Base-by-base conservation (phyloP, 2,329 filamentous ascomycete species). In the Fusarium sp. region DNA sequence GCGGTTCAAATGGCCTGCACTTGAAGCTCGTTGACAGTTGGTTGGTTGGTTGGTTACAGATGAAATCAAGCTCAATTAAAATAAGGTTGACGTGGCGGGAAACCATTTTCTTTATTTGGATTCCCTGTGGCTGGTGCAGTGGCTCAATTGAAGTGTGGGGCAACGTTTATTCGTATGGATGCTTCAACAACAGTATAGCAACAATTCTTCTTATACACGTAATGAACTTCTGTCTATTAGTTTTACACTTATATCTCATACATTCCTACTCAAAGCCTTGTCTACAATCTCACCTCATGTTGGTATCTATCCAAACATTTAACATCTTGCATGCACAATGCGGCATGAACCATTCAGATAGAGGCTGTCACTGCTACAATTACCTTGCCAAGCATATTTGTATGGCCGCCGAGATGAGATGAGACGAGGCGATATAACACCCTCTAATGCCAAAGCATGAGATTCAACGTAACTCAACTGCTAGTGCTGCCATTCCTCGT, bases 1-100 rank as follows among this genome's bases (percentile, higher is more conserved):
- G 54, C 46, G 61, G 65, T 78, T 78, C 78, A 79, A 77, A 79
- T 78, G 78, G 56, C 78, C 78, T 71, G 78, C 78, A 79, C 77
- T 69, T 79, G 76, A 79, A 78, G 72, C 71, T 78, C 71, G 63
- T 76, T 68, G 68, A 69, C 65, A 62, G 68, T 56, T 70, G 65
- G 68, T 58, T 69, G 63, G 68, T 58, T 69, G 63, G 67, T 58
- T 70, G 64, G 67, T 66, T 77, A 66, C 39, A 60, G 45, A 61
- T 66, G 63, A 41, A 69, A 68, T 54, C 62, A 62, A 66, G 63
- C 39, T 48, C 54, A 54, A 39, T 63, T 62, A 66, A 35, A 35
- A 18, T 35, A 35, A 74, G 70, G 63, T 64, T 75, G 63, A 74
- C 74, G 74, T 76, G 74, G 65, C 49, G 65, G 63, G 60, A 69